These are phyloP conservation scores for Trichopus zeylanicus DNA, from an alignment of 116 monocot species.

Conservation along the genomic window DNA sequence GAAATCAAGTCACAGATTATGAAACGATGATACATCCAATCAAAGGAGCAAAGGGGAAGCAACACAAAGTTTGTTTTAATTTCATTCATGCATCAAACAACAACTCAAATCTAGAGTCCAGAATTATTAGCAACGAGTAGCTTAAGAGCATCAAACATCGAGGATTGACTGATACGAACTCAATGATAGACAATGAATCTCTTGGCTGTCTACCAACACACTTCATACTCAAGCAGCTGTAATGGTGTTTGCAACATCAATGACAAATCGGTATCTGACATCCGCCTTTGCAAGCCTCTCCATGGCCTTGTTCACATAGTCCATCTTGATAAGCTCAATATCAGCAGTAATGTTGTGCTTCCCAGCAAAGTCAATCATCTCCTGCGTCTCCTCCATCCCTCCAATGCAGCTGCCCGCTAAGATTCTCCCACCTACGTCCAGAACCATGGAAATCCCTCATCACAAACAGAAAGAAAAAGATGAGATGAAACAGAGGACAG, in stretches of 20 bases:
- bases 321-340: conserved; percentile 31
- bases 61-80: no score
- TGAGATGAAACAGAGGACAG: not conserved
- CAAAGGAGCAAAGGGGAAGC: no score
- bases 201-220: not conserved
- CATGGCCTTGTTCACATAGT: conserved; percentile 51
- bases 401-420: conserved; percentile 46
- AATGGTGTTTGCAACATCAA: conserved; percentile 40
- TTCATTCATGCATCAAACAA: no score
- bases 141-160: no score
- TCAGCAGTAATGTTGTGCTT: conserved; percentile 45
- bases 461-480: not conserved
- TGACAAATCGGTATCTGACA: conserved; percentile 51
- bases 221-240: conserved; percentile 4
- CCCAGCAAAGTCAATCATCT: conserved; percentile 51
- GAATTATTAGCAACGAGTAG: no score
- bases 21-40: no score
- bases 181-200: not conserved
- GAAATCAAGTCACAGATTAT: no score
- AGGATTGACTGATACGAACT: no score
- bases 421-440: conserved; percentile 25
- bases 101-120: no score
- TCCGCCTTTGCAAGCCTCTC: conserved; percentile 36
- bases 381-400: conserved; percentile 43
- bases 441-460: not conserved